Conservation (phyloP, 352 stramenopile species). For the Proteromonas lacertae region DNA sequence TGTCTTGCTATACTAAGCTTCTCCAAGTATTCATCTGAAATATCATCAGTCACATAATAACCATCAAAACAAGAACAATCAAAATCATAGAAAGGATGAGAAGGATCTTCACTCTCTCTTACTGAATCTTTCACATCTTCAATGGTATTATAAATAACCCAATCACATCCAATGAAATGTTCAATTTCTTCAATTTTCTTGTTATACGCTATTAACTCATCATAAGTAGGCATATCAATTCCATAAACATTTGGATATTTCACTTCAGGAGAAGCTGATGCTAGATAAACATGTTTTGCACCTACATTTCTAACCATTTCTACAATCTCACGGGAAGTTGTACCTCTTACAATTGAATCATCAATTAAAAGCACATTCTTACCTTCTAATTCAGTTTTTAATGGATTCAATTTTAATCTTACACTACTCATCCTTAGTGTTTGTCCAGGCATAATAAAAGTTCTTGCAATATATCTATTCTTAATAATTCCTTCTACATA, state of each 20-base stretch:
- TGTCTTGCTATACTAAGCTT: neutral
- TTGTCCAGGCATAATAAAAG: constrained; percentile 98
- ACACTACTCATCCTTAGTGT: constrained; percentile 61
- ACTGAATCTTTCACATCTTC: constrained; percentile 6
- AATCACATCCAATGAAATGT: constrained; percentile 45
- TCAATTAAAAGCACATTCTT: constrained; percentile 91
- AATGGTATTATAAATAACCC: constrained; percentile 49
- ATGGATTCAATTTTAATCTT: constrained; percentile 89
- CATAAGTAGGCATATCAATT: constrained; percentile 89
- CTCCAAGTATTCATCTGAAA: constrained; percentile 19
- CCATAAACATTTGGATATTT: constrained; percentile 96
- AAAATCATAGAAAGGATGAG: constrained; percentile 24
- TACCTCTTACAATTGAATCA: constrained; percentile 89
- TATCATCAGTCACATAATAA: constrained; percentile 69
- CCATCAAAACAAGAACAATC: constrained; percentile 88
- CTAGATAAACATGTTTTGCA: constrained; percentile 79
- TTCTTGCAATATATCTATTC: constrained; percentile 16
- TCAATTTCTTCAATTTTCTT: constrained; percentile 65
- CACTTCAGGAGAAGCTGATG: constrained; percentile 73
- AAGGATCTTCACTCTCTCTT: neutral
- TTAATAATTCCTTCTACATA: constrained; percentile 27
- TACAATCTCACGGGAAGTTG: constrained; percentile 84
- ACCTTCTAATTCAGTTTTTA: constrained; percentile 40
- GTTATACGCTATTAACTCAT: constrained; percentile 85
- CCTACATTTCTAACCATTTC: constrained; percentile 89